Evolutionary conservation across 202 grass and related monocot genomes (phyloP), one percentile per base, ranked within the genome.

Genomic region (Schoenoplectus triqueter): DNA sequence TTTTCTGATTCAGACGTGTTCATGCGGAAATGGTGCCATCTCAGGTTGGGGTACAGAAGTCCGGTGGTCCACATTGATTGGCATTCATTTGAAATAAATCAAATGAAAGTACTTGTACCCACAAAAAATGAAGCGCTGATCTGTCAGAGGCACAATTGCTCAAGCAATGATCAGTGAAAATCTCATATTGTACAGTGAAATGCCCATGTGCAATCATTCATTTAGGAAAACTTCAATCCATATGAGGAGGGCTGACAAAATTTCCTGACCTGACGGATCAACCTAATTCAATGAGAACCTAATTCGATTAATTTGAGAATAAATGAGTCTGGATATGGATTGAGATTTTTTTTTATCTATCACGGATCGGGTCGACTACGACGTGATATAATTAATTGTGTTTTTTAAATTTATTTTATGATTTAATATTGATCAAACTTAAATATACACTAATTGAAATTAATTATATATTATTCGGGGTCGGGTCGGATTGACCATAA

Each of bases 131-230:
- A 19, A 10, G 69, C 19, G 69, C 69, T 49, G 0, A 48, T 49
- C 69, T 49, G 45, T 49, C 44, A 71, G 42, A 71, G 19, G 49
- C 19, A n/a, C n/a, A 61, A 61, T 61, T 61, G 13, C 57, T 61
- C 5, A 61, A 52, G 64, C 64, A 40, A 7, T 11, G 31, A 40
- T 39, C 22, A 2, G 10, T 66, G 21, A 39, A 22, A 40, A 66
- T 66, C 22, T 67, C 22, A 67, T 22, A 67, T 67, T 41, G 64
- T 67, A 67, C 64, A 67, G 64, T 39, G 64, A 11, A 41, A 67
- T 39, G 20, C 20, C 15, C 4, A 61, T 61, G 57, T 61, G 15
- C 14, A 61, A 61, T n/a, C n/a, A 61, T 3, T 61, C 13, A 17
- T 17, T 5, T 17, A 4, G 5, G n/a, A 61, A 61, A 5, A 18